Base-by-base conservation (phyloP, 2,329 filamentous ascomycete species). In the Sporothrix phasma region DNA sequence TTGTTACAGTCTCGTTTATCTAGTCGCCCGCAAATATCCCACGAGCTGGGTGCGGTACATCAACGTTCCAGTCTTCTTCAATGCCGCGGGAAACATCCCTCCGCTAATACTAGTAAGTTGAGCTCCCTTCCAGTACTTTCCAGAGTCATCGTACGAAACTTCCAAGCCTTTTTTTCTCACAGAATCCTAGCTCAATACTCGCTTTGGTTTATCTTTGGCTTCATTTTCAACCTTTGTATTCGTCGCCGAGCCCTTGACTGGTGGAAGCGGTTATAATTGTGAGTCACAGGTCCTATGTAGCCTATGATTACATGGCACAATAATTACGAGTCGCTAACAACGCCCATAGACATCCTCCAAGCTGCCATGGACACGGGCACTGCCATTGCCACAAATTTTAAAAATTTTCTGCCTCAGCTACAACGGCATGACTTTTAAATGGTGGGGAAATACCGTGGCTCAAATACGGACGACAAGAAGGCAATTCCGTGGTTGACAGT, bases 221-320 rank as follows among this genome's bases (percentile, higher is more conserved):
- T 77, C 64, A 81, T 81, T 76, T 83, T 83, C 72, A 81, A 85
- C 73, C 86, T 85, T 65, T 76, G 84, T 62, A 74, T 83, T 0
- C 84, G 83, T 10, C 83, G 83, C 0, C 82, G 80, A 2, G 75
- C 86, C 46, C 83, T 85, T 61, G 79, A 81, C 37, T 66, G 65
- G 65, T 66, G 65, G 65, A 62, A 66, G 53, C n/a, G 59, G 65
- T 7, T 66, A 66, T 45, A 66, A 66, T 39, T 66, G 56, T 62
- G 56, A 22, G 47, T 29, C n/a, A n/a, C n/a, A n/a, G n/a, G n/a
- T 43, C 41, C 34, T 19, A 22, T 8, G 43, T 15, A 53, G 22
- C 3, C 15, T 8, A 53, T 43, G 11, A 13, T 15, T 8, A 26
- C 22, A 22, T 43, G 19, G 19, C 22, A 11, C 4, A 3, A 53